These are phyloP conservation scores for Ailanthus altissimus DNA, from an alignment of 345 rosid species.

Conservation along the genomic window DNA sequence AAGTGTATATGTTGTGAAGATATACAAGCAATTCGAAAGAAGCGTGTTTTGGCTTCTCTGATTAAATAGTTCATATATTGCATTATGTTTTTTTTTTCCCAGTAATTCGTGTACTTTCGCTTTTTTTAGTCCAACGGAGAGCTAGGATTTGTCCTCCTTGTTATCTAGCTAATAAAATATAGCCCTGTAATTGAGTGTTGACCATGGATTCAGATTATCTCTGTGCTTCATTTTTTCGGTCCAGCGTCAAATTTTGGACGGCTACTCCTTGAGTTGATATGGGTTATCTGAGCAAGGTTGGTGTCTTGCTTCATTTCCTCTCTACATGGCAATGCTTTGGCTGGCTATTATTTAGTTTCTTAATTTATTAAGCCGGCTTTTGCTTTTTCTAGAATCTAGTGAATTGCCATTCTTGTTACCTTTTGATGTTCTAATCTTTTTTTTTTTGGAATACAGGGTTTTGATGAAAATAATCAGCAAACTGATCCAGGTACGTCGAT, in stretches of 20 bases:
- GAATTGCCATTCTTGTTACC: neutral
- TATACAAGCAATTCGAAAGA: neutral
- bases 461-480: slow-evolving; percentile 48
- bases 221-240: slow-evolving; percentile 13
- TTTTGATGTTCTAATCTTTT: slow-evolving; percentile 10
- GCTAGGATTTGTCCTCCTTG: too few species aligned
- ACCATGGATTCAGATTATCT: slow-evolving; percentile 22
- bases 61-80: neutral
- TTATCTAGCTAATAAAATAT: too few species aligned
- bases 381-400: neutral
- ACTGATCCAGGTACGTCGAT: slow-evolving; percentile 56
- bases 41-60: neutral
- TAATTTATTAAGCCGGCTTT: neutral
- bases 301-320: slow-evolving; percentile 6
- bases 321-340: neutral
- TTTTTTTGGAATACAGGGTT: slow-evolving; percentile 40
- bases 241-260: slow-evolving; percentile 20
- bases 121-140: too few species aligned
- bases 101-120: neutral
- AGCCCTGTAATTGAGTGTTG: neutral
- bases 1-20: neutral
- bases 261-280: slow-evolving; percentile 28
- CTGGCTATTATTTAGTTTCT: neutral
- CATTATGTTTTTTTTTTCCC: too few species aligned
- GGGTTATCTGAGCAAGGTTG: slow-evolving; percentile 34